Percentiles rank a stretch among this genome's conserved stretches.
These are phyloP conservation scores for Fimicolochytrium jonesii DNA, from an alignment of 192 early-diverging fungal genomes.

Conservation along the genomic window DNA sequence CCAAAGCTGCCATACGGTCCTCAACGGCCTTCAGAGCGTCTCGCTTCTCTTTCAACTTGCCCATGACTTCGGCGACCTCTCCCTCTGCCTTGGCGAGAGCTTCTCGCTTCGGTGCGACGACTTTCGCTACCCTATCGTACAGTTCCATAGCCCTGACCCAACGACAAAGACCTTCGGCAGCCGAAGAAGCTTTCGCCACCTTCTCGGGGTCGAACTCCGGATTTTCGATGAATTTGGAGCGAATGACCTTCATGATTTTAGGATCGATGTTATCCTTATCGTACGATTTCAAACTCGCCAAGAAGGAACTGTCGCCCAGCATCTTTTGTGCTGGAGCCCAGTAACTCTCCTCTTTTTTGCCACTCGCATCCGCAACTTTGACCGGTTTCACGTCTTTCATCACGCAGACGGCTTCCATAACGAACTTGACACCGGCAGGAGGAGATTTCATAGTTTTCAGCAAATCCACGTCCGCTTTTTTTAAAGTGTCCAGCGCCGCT, in stretches of 20 bases:
- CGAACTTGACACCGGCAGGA: constrained; percentile 55
- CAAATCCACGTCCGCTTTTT: constrained; percentile 56
- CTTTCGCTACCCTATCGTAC: constrained; percentile 58
- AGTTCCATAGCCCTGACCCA: constrained; percentile 61
- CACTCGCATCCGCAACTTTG: constrained; percentile 55
- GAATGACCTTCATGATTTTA: constrained; percentile 56
- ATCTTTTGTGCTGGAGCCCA: constrained; percentile 55
- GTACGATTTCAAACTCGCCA: constrained; percentile 49
- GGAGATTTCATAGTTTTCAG: constrained; percentile 62
- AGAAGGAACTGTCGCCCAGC: constrained; percentile 50
- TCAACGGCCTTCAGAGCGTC: constrained; percentile 57
- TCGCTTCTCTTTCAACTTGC: constrained; percentile 52
- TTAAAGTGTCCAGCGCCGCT: constrained; percentile 52
- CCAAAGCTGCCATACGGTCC: constrained; percentile 50
- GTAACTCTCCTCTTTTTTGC: constrained; percentile 60
- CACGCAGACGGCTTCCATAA: constrained; percentile 60
- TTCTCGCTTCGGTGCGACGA: constrained; percentile 55
- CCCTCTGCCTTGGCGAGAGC: constrained; percentile 51
- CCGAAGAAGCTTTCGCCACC: constrained; percentile 56
- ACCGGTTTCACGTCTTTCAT: constrained; percentile 64
- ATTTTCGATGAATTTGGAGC: constrained; percentile 57
- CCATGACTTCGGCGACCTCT: constrained; percentile 53
- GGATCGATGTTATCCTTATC: constrained; percentile 57
- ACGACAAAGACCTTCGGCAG: constrained; percentile 55
- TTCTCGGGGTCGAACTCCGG: constrained; percentile 64